Evolutionary conservation across 352 stramenopile genomes (phyloP).

Genomic region (Paralagenidium karlingii): DNA sequence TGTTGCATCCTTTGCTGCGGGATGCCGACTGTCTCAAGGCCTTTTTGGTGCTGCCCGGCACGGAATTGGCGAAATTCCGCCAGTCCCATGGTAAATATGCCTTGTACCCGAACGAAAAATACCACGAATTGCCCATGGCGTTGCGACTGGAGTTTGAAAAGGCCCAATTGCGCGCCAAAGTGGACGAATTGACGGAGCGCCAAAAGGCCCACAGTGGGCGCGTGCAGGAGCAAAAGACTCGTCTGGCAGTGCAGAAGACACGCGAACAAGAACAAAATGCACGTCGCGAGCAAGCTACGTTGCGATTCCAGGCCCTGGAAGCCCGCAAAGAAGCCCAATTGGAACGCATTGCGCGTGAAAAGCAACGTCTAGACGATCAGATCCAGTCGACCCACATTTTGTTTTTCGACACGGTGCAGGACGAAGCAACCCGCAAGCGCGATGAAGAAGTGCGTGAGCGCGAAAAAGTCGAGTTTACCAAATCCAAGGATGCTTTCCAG

Average conservation of each 20-base stretch:
- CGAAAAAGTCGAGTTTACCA: constrained; percentile 84
- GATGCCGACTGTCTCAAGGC: constrained; percentile 74
- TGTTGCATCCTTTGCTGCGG: constrained; percentile 68
- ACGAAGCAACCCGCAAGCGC: constrained; percentile 51
- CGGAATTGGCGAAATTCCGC: constrained; percentile 63
- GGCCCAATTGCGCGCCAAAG: constrained; percentile 68
- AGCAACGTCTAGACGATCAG: constrained; percentile 70
- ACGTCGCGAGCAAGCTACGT: constrained; percentile 51
- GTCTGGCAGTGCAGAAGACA: constrained; percentile 50
- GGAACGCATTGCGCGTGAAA: constrained; percentile 70
- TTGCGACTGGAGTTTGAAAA: constrained; percentile 78
- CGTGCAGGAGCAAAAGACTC: constrained; percentile 41
- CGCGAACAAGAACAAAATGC: constrained; percentile 60
- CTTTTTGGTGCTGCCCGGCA: constrained; percentile 58
- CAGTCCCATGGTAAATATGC: constrained; percentile 42
- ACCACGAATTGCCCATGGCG: constrained; percentile 59
- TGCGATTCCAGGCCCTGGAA: constrained; percentile 70
- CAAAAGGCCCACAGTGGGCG: constrained; percentile 63
- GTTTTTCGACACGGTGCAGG: constrained; percentile 71
- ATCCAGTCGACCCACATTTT: constrained; percentile 61
- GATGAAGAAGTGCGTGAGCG: constrained; percentile 74
- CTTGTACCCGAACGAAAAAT: constrained; percentile 73
- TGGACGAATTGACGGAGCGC: constrained; percentile 46
- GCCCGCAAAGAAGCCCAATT: constrained; percentile 67
- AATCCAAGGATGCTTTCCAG: constrained; percentile 82